Conservation (phyloP, 192 early-diverging fungal genomes). For the Haplosporangium gracile region DNA sequence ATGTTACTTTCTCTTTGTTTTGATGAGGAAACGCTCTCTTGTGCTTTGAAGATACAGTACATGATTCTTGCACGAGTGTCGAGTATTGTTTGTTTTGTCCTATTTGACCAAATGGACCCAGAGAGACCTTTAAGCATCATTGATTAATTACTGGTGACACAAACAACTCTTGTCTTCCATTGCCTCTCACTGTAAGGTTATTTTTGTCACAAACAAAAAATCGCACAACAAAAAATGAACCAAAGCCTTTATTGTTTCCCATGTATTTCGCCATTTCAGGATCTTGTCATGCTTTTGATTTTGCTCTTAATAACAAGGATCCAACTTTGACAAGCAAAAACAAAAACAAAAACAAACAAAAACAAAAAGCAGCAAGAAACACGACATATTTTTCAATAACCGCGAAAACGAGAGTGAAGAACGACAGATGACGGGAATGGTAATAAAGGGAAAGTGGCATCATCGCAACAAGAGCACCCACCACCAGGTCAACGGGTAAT, state of each 20-base stretch:
- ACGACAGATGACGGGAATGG: background rate
- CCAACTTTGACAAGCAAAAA: background rate
- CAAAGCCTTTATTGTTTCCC: background rate
- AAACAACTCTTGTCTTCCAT: background rate
- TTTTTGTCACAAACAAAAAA: constrained; percentile 11
- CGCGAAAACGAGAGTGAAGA: background rate
- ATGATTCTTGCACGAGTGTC: background rate
- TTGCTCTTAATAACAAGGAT: background rate
- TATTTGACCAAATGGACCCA: background rate
- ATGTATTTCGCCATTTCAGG: too few relatives aligned
- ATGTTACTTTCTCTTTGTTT: background rate
- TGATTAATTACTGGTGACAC: background rate
- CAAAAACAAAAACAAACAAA: background rate
- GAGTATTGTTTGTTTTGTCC: background rate
- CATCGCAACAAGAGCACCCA: background rate
- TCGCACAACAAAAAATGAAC: too few relatives aligned
- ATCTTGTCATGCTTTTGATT: background rate
- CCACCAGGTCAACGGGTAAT: background rate
- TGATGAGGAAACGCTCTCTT: background rate
- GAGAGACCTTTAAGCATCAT: background rate
- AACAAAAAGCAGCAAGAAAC: background rate
- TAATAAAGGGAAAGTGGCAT: background rate
- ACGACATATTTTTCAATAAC: background rate
- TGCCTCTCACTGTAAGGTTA: background rate
- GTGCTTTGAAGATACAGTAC: background rate